Percentiles rank a stretch among this genome's conserved stretches.
These are phyloP conservation scores for Liquidambar formosana DNA, from an alignment of 164 flowering plant genomes.

Conservation along the genomic window DNA sequence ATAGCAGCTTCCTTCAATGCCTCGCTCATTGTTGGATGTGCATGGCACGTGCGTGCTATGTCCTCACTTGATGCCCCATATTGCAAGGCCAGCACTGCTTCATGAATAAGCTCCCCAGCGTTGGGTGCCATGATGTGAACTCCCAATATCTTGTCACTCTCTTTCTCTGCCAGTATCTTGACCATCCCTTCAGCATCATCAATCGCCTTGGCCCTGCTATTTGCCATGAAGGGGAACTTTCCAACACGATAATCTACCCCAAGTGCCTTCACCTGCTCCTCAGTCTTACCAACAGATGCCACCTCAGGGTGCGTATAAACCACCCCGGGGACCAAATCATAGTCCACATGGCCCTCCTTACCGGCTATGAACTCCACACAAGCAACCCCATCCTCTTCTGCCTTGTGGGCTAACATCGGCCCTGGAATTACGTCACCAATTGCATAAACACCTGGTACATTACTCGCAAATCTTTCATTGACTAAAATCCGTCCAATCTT, in stretches of 20 bases:
- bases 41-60: conserved; percentile 92
- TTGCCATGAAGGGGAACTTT: conserved; percentile 88
- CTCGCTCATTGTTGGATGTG: conserved; percentile 97
- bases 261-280: conserved; percentile 77
- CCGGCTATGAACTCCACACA: conserved; percentile 91
- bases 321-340: conserved; percentile 88
- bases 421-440: conserved; percentile 95
- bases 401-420: conserved; percentile 94
- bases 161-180: conserved; percentile 83
- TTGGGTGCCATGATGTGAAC: conserved; percentile 90
- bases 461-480: conserved; percentile 59
- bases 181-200: conserved; percentile 92
- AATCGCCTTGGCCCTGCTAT: conserved; percentile 90
- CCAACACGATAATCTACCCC: conserved; percentile 76
- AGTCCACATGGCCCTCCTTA: conserved; percentile 84
- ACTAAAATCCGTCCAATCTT: conserved; percentile 72
- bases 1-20: conserved; percentile 97
- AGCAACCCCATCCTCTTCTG: conserved; percentile 93
- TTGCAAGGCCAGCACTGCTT: conserved; percentile 79
- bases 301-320: conserved; percentile 94
- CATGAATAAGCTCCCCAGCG: conserved; percentile 94
- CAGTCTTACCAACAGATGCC: conserved; percentile 92
- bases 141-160: conserved; percentile 81
- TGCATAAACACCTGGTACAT: conserved; percentile 71
- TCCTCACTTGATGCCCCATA: conserved; percentile 94